Conservation (phyloP, 202 grass and related monocot genomes). For the Carex arenaria region DNA sequence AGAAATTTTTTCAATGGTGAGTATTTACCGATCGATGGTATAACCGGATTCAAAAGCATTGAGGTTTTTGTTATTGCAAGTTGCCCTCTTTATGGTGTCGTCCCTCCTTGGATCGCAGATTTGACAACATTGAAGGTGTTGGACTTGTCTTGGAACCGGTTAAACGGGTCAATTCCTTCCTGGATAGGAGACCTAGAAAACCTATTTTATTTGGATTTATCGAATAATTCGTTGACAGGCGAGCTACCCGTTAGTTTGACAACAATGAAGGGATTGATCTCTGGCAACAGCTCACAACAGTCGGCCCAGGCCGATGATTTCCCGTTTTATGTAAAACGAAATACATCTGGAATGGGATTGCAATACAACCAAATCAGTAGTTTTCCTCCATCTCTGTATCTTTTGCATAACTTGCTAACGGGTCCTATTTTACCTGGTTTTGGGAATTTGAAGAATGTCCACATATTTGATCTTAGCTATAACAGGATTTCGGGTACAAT, state of each 20-base stretch:
- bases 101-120: slow-evolving; percentile 69
- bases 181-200: slow-evolving; percentile 68
- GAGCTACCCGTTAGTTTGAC: slow-evolving; percentile 53
- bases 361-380: slow-evolving; percentile 97
- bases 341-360: slow-evolving; percentile 60
- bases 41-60: slow-evolving; percentile 64
- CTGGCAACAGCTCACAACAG: slow-evolving; percentile 45
- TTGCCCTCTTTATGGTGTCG: slow-evolving; percentile 59
- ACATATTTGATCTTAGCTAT: slow-evolving; percentile 65
- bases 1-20: slow-evolving; percentile 72
- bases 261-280: slow-evolving; percentile 63
- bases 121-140: slow-evolving; percentile 57
- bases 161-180: slow-evolving; percentile 60
- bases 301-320: slow-evolving; percentile 65
- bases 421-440: slow-evolving; percentile 60
- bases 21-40: slow-evolving; percentile 45
- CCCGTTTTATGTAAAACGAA: slow-evolving; percentile 81
- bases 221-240: slow-evolving; percentile 84
- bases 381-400: slow-evolving; percentile 76
- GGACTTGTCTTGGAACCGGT: slow-evolving; percentile 90
- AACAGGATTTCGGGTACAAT: slow-evolving; percentile 66
- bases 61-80: slow-evolving; percentile 89
- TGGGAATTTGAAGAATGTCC: slow-evolving; percentile 64
- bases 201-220: slow-evolving; percentile 93
- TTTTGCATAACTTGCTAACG: slow-evolving; percentile 64